Evolutionary conservation across 169 alveolate genomes (phyloP).

Genomic region (Besnoitia besnoiti): DNA sequence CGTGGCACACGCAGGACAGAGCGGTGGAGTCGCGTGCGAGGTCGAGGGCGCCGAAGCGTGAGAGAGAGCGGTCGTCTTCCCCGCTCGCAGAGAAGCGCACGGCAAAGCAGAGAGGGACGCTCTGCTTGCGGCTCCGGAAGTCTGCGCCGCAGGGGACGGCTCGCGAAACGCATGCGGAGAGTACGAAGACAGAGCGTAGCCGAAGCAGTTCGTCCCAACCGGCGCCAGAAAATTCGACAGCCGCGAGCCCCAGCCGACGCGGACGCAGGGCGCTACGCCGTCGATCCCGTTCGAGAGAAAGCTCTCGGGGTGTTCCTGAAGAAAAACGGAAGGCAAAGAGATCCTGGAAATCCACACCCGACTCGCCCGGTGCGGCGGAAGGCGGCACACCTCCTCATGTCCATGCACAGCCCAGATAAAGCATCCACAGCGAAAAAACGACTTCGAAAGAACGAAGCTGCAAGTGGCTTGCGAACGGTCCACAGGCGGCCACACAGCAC

Average conservation of each 20-base stretch:
- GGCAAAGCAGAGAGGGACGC: background rate
- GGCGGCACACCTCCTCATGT: no score
- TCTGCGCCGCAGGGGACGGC: background rate
- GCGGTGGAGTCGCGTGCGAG: no score
- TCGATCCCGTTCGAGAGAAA: background rate
- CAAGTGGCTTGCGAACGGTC: no score
- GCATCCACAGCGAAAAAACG: background rate
- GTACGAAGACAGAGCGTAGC: slow-evolving; percentile 70
- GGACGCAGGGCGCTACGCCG: slow-evolving; percentile 65
- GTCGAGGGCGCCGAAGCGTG: no score
- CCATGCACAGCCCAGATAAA: no score
- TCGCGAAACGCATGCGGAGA: background rate
- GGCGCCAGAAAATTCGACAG: slow-evolving; percentile 73
- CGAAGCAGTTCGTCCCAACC: slow-evolving; percentile 73
- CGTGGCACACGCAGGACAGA: no score
- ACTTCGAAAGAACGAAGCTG: no score
- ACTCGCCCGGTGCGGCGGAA: no score
- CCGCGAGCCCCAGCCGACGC: slow-evolving; percentile 77
- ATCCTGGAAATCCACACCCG: no score
- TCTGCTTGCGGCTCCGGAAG: background rate
- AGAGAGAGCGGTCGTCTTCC: no score
- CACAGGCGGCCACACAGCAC: no score
- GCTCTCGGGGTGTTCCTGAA: background rate
- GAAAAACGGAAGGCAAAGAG: background rate
- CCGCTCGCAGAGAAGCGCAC: no score